These are phyloP conservation scores for Phyllosticta citrichinensis DNA, from an alignment of 2,329 filamentous ascomycete genomes.

Conservation along the genomic window DNA sequence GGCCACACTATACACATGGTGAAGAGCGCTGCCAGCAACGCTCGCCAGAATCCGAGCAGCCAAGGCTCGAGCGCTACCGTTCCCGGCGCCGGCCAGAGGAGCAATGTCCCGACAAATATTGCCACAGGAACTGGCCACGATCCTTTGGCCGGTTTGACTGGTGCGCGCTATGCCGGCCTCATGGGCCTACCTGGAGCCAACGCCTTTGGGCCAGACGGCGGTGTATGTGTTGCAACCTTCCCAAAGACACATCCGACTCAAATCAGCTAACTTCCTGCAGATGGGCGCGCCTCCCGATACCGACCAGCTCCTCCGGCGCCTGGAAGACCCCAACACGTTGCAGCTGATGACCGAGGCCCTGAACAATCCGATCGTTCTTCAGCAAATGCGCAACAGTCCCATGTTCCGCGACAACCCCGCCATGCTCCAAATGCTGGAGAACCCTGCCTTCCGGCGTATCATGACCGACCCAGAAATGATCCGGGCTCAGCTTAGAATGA, in stretches of 20 bases:
- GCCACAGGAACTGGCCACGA: conserved; percentile 73
- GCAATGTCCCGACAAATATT: conserved; percentile 63
- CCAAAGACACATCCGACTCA: background rate
- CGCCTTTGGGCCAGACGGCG: conserved; percentile 88
- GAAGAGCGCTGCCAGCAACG: conserved; percentile 88
- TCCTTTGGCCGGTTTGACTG: conserved; percentile 79
- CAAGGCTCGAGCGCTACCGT: conserved; percentile 45
- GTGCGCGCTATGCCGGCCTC: conserved; percentile 87
- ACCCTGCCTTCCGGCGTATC: conserved; percentile 82
- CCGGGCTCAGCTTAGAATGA: conserved; percentile 72
- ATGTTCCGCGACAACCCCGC: conserved; percentile 86
- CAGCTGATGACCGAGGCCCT: conserved; percentile 89
- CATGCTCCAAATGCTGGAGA: conserved; percentile 77
- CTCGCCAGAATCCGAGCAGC: conserved; percentile 45
- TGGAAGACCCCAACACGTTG: conserved; percentile 78
- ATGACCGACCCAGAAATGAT: conserved; percentile 85
- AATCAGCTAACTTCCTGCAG: conserved; percentile 43
- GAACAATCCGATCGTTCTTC: conserved; percentile 86
- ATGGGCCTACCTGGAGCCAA: conserved; percentile 78
- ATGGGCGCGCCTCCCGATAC: conserved; percentile 82
- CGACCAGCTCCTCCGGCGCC: conserved; percentile 73
- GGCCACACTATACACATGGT: conserved; percentile 95
- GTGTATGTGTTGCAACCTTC: conserved; percentile 51
- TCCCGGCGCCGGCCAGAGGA: conserved; percentile 2
- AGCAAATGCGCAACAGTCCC: conserved; percentile 56